A percentile compares a stretch with the other conserved stretches of the same genome.
Evolutionary conservation across 1,284 basidiomycete genomes (phyloP).

Genomic region (Sparassis latifolia): DNA sequence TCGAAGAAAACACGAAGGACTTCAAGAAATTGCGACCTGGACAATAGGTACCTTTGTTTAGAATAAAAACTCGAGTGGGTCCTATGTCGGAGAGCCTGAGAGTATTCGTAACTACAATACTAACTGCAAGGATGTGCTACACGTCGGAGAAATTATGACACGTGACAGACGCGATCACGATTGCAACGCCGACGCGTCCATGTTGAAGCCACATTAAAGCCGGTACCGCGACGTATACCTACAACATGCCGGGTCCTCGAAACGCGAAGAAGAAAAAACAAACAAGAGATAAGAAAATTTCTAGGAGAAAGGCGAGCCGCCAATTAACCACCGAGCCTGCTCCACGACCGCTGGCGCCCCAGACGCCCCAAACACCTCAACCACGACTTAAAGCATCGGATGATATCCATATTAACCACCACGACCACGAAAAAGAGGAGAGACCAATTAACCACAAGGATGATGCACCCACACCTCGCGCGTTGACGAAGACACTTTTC

Average conservation of each 20-base stretch:
- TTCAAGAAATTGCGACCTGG: constrained; percentile 12
- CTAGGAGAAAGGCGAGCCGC: constrained; percentile 21
- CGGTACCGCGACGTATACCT: background rate
- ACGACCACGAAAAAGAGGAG: background rate
- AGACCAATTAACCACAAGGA: background rate
- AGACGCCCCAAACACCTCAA: background rate
- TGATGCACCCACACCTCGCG: constrained; percentile 17
- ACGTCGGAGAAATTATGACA: no score
- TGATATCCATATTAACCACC: background rate
- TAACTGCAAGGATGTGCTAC: no score
- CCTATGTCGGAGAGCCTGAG: no score
- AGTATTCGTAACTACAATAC: no score
- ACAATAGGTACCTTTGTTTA: no score
- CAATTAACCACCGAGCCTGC: background rate
- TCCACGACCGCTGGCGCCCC: background rate
- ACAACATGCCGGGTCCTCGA: constrained; percentile 40
- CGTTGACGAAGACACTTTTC: constrained; percentile 38
- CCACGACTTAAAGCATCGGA: background rate
- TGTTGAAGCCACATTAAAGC: no score
- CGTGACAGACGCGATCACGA: no score
- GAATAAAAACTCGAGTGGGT: no score
- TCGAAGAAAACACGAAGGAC: constrained; percentile 16
- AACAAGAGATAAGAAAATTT: constrained; percentile 10
- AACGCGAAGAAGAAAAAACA: constrained; percentile 38
- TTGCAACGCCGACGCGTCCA: no score